A percentile compares a stretch with the other conserved stretches of the same genome.
These are phyloP conservation scores for Naganishia friedmannii DNA, from an alignment of 768 basidiomycete species.

Conservation along the genomic window DNA sequence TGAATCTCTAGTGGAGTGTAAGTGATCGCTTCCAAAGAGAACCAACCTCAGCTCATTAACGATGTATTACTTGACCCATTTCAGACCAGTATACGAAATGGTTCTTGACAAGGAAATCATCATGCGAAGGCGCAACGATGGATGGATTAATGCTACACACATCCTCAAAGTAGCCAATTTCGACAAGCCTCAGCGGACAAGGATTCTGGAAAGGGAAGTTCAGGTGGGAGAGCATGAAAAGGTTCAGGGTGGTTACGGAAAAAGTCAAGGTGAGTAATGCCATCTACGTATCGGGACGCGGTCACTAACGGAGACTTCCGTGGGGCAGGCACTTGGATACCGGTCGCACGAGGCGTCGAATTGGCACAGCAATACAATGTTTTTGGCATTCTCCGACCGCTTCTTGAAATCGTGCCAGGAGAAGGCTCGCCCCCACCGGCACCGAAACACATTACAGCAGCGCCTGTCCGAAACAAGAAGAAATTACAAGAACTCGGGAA, in stretches of 20 bases:
- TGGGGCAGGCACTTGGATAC: constrained; percentile 95
- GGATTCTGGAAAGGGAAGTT: constrained; percentile 94
- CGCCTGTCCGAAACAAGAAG: constrained; percentile 55
- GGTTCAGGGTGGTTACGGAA: constrained; percentile 98
- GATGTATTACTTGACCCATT: background rate
- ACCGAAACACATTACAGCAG: constrained; percentile 88
- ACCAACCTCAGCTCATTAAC: background rate
- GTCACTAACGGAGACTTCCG: background rate
- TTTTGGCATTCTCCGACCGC: constrained; percentile 77
- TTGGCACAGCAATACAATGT: constrained; percentile 92
- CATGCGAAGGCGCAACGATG: constrained; percentile 93
- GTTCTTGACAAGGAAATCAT: constrained; percentile 67
- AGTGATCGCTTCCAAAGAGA: constrained; percentile 28
- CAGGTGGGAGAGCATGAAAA: constrained; percentile 99
- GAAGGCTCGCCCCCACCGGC: constrained; percentile 79
- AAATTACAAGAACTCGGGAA: constrained; percentile 32
- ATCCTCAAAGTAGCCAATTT: constrained; percentile 99
- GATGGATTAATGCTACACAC: constrained; percentile 93
- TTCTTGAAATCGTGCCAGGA: constrained; percentile 88
- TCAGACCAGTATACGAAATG: constrained; percentile 51
- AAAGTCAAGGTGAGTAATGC: constrained; percentile 80
- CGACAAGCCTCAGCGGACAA: constrained; percentile 96
- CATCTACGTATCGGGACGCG: too few relatives aligned
- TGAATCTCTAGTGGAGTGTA: constrained; percentile 48
- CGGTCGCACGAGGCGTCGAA: constrained; percentile 79